Percentiles rank a stretch among this genome's conserved stretches.
These are phyloP conservation scores for Mucor circinelloides DNA, from an alignment of 371 early-diverging fungal species.

Conservation along the genomic window DNA sequence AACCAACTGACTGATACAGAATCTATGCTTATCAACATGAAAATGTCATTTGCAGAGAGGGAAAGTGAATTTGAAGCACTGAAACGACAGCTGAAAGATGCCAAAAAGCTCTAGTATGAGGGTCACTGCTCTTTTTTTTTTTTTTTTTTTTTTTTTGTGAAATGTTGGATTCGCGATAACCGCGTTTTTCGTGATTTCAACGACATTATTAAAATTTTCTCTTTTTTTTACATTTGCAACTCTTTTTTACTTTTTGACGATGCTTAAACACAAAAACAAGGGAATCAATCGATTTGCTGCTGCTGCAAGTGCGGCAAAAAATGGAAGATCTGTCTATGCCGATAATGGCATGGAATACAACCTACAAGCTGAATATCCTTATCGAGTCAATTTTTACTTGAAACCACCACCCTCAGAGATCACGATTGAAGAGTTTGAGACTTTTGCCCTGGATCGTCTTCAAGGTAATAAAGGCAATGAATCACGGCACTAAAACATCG, in stretches of 20 bases:
- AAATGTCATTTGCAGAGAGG: constrained; percentile 67
- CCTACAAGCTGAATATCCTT: constrained; percentile 59
- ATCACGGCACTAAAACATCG: not conserved
- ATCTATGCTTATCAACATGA: constrained; percentile 61
- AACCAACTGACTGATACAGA: constrained; percentile 66
- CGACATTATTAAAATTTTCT: not conserved
- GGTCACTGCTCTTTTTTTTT: not conserved
- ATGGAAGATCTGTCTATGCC: constrained; percentile 9
- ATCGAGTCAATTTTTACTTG: constrained; percentile 80
- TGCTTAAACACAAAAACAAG: constrained; percentile 25
- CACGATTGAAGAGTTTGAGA: constrained; percentile 91
- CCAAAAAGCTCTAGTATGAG: not conserved
- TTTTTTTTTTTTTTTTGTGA: not conserved
- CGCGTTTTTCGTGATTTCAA: constrained; percentile 12
- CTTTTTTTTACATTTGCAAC: constrained; percentile 5
- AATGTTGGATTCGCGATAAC: constrained; percentile 1
- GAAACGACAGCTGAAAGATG: constrained; percentile 33
- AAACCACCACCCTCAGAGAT: constrained; percentile 78
- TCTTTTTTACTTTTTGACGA: not conserved
- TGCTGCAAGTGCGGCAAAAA: constrained; percentile 10
- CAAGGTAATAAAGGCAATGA: constrained; percentile 50
- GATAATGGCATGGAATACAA: constrained; percentile 14
- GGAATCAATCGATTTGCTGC: constrained; percentile 33
- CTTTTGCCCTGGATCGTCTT: constrained; percentile 90
- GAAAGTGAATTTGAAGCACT: constrained; percentile 67